phyloP scores from a whole-genome alignment of 1,284 basidiomycete species.

The Puccinia triticina region DNA sequence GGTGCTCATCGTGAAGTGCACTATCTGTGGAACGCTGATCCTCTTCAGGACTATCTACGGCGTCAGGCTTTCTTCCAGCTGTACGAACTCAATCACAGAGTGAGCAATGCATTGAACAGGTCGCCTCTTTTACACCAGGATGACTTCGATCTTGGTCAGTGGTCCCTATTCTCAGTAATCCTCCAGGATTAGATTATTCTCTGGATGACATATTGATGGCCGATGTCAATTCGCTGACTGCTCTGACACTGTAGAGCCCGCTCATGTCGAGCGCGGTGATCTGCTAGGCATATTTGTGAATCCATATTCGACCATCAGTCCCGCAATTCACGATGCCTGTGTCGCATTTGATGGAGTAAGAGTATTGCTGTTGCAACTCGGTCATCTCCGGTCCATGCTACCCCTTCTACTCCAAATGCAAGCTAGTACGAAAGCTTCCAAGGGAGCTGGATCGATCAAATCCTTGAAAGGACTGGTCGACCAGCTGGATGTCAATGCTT shows the following conservation, averaged over 20 bases:
- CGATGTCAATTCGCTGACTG: background rate
- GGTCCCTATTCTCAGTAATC: background rate
- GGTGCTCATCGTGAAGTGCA: constrained; percentile 45
- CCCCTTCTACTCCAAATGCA: constrained; percentile 7
- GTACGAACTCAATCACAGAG: background rate
- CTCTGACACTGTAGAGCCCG: background rate
- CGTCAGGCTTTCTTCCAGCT: constrained; percentile 42
- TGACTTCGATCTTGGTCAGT: constrained; percentile 36
- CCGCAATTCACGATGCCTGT: background rate
- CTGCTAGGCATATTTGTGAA: constrained; percentile 26
- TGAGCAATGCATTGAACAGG: background rate
- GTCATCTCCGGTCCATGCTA: background rate
- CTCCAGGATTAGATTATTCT: background rate
- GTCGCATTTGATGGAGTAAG: background rate
- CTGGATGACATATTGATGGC: background rate
- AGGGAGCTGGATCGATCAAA: background rate
- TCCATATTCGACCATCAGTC: background rate
- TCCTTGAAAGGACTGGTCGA: constrained; percentile 8
- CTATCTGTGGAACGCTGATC: constrained; percentile 27
- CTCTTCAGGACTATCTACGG: constrained; percentile 35
- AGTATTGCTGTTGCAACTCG: background rate
- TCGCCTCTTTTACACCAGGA: constrained; percentile 3
- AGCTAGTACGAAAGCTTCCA: background rate
- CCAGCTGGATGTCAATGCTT: background rate
- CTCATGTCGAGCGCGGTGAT: background rate